phyloP scores from a whole-genome alignment of 129 eudicot species.

The Arctium minus region DNA sequence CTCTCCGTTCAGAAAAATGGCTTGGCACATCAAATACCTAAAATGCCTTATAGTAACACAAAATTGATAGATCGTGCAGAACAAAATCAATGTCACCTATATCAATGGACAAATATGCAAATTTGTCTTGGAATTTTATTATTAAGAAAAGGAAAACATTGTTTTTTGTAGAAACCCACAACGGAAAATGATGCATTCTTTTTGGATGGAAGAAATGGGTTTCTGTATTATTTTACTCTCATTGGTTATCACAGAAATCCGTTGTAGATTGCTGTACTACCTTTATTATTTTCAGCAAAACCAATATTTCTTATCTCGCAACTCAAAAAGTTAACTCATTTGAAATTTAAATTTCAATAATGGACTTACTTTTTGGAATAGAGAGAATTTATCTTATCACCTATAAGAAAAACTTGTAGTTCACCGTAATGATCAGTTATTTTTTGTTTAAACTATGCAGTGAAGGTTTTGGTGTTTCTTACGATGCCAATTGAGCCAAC shows the following conservation, averaged over 20 bases:
- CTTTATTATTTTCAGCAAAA: background rate
- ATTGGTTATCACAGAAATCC: background rate
- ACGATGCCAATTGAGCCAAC: constrained; percentile 91
- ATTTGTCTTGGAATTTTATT: background rate
- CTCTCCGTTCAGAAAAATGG: background rate
- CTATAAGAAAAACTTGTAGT: background rate
- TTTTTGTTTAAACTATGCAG: constrained; percentile 36
- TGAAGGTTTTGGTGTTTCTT: constrained; percentile 90
- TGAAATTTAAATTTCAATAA: background rate
- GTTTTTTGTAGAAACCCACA: background rate
- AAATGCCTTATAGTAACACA: background rate
- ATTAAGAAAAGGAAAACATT: background rate
- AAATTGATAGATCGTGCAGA: background rate
- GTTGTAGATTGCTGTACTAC: background rate
- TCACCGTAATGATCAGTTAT: background rate
- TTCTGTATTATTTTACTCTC: background rate
- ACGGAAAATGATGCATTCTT: background rate
- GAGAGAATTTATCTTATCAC: background rate
- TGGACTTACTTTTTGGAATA: background rate
- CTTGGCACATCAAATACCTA: background rate
- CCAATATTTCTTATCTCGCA: background rate
- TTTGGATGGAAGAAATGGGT: background rate
- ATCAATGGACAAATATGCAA: background rate
- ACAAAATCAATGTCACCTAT: background rate
- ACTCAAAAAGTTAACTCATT: background rate